Percentiles rank a stretch among this genome's conserved stretches.
phyloP scores from a whole-genome alignment of 2,329 filamentous ascomycete genomes.

The Claviceps sp. region DNA sequence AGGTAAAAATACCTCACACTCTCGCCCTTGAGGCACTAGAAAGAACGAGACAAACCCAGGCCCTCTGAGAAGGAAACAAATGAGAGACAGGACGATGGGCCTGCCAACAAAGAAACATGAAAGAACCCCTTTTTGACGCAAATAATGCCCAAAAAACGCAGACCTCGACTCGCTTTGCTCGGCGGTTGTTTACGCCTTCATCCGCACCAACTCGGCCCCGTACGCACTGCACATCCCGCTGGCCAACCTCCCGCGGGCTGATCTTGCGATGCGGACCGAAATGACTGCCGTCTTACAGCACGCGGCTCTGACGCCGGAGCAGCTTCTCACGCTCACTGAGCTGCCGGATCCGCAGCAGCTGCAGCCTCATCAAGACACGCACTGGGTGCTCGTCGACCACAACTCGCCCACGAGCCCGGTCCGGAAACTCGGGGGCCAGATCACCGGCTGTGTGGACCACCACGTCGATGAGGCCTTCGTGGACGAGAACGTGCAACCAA shows the following conservation, averaged over 20 bases:
- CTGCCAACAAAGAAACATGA: background rate
- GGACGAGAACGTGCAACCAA: constrained; percentile 31
- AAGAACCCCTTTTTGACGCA: background rate
- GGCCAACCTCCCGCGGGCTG: constrained; percentile 53
- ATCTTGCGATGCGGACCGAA: constrained; percentile 61
- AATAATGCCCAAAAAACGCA: constrained; percentile 15
- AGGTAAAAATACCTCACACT: constrained; percentile 23
- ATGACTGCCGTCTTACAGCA: constrained; percentile 50
- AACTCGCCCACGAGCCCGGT: constrained; percentile 56
- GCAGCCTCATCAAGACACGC: constrained; percentile 34
- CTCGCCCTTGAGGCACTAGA: background rate
- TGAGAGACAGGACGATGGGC: background rate
- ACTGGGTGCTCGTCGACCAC: constrained; percentile 69
- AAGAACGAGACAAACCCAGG: background rate
- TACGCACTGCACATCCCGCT: constrained; percentile 55
- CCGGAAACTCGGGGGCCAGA: constrained; percentile 32
- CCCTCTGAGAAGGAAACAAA: background rate
- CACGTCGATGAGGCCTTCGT: constrained; percentile 58
- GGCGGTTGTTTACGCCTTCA: constrained; percentile 60
- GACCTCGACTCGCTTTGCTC: constrained; percentile 73
- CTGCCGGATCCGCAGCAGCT: constrained; percentile 29
- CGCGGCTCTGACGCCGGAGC: constrained; percentile 42
- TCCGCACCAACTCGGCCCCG: constrained; percentile 46
- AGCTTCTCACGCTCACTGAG: constrained; percentile 51
- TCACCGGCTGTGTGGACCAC: constrained; percentile 63